Percentiles rank a stretch among this genome's conserved stretches.
These are phyloP conservation scores for Fusarium sp. DNA, from an alignment of 2,329 filamentous ascomycete genomes.

Conservation along the genomic window DNA sequence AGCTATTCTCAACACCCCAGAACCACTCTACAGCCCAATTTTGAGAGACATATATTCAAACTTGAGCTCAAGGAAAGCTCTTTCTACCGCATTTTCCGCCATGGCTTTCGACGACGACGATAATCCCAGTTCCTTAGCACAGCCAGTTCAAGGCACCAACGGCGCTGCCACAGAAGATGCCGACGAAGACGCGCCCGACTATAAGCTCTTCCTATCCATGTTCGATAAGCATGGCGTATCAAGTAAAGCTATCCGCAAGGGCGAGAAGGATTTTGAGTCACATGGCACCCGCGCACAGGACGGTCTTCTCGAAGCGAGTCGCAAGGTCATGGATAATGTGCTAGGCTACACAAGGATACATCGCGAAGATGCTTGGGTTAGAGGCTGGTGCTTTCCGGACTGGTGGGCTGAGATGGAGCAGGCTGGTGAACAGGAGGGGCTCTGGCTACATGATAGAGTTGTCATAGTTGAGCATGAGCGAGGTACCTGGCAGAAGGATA, in stretches of 20 bases:
- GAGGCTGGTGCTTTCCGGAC: slow-evolving; percentile 80
- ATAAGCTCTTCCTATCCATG: slow-evolving; percentile 74
- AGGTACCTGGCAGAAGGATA: slow-evolving; percentile 78
- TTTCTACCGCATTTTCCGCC: not conserved
- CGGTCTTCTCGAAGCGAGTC: slow-evolving; percentile 80
- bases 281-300: slow-evolving; percentile 88
- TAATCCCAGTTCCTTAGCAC: slow-evolving; percentile 45
- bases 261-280: slow-evolving; percentile 97
- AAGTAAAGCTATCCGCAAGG: slow-evolving; percentile 81
- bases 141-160: slow-evolving; percentile 39
- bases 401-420: slow-evolving; percentile 54
- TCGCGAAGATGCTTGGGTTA: slow-evolving; percentile 69
- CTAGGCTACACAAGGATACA: slow-evolving; percentile 82
- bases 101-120: slow-evolving; percentile 61
- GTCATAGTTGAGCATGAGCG: slow-evolving; percentile 78
- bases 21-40: not conserved
- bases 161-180: slow-evolving; percentile 62
- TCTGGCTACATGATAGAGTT: slow-evolving; percentile 59
- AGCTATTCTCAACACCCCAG: not conserved
- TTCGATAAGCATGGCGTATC: slow-evolving; percentile 63
- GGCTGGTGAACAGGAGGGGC: slow-evolving; percentile 40
- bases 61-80: not conserved
- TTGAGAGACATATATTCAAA: not conserved
- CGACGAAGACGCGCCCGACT: slow-evolving; percentile 88
- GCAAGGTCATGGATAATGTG: slow-evolving; percentile 89